Evolutionary conservation across 2,329 filamentous ascomycete species (phyloP), one percentile per base, ranked within the genome.

Genomic region (Apiospora saccharicola): DNA sequence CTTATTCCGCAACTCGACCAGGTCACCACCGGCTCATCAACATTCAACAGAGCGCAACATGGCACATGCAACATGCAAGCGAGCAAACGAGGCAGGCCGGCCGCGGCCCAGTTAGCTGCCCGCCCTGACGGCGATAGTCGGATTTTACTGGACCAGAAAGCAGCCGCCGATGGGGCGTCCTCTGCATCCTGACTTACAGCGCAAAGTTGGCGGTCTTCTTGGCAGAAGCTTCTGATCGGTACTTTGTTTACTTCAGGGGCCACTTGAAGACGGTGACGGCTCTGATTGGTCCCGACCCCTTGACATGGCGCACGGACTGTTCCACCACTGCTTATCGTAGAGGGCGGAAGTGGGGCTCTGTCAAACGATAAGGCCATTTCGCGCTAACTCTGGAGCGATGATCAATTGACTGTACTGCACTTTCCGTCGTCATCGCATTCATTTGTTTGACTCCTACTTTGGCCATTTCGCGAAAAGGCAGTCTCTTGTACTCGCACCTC

Each of bases 391-490:
- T 41, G 57, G 57, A 64, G 57, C 57, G 57, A 64, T 64, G 57
- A 64, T 64, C 57, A 64, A 64, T 64, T 64, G 57, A 64, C 34
- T 64, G 57, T 30, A 64, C 57, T 64, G 57, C 53, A 64, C 53
- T 30, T 61, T 64, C 57, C 57, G 57, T 64, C 57, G 57, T 64
- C 57, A 64, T 64, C 34, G 57, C 34, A 64, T 64, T 37, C 16
- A 64, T 41, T 64, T 37, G 26, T n/a, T n/a, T 61, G 30, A 41
- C 41, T n/a, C 19, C 34, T n/a, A n/a, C 30, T 41, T 24, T 64
- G 57, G 10, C 30, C 34, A 64, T 41, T 64, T 64, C 34, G 57
- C 57, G 57, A 64, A 64, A 64, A 41, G 30, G 30, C 57, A 34
- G 13, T 41, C 30, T 64, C 3, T 41, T 64, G 22, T 34, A n/a